A percentile compares a stretch with the other conserved stretches of the same genome.
phyloP scores from a whole-genome alignment of 345 rosid species.

The Lepidium aucheri region DNA sequence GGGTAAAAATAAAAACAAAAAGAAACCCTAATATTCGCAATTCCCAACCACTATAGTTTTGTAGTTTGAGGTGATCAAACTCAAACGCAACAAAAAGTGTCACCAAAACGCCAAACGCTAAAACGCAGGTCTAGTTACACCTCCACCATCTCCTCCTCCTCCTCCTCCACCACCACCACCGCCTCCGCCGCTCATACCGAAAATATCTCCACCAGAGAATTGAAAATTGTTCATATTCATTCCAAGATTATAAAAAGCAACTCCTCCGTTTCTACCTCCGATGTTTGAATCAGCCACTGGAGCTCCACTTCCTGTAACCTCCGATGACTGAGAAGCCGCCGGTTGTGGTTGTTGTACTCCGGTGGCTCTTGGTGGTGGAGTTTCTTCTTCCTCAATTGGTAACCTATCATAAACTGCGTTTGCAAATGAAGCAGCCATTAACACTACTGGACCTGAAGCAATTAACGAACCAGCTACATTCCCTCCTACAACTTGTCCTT shows the following conservation, averaged over 20 bases:
- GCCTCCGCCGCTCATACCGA: constrained; percentile 36
- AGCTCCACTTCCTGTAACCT: constrained; percentile 17
- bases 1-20: neutral
- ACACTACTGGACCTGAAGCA: constrained; percentile 63
- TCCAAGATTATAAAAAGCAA: constrained; percentile 51
- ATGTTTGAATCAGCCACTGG: constrained; percentile 14
- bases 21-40: constrained; percentile 18
- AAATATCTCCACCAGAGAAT: constrained; percentile 41
- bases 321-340: constrained; percentile 34
- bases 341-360: constrained; percentile 29
- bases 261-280: constrained; percentile 26
- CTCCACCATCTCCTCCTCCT: constrained; percentile 12
- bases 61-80: neutral
- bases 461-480: constrained; percentile 55
- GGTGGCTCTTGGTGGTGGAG: constrained; percentile 24
- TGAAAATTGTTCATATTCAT: constrained; percentile 40
- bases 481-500: constrained; percentile 74
- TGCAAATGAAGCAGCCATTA: constrained; percentile 65
- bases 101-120: constrained; percentile 23
- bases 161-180: neutral
- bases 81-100: constrained; percentile 21
- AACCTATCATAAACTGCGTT: constrained; percentile 69
- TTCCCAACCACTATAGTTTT: constrained; percentile 1
- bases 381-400: constrained; percentile 45
- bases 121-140: constrained; percentile 40